Evolutionary conservation across 306 rosid genomes (phyloP).

Genomic region (Fragaria ananassa): DNA sequence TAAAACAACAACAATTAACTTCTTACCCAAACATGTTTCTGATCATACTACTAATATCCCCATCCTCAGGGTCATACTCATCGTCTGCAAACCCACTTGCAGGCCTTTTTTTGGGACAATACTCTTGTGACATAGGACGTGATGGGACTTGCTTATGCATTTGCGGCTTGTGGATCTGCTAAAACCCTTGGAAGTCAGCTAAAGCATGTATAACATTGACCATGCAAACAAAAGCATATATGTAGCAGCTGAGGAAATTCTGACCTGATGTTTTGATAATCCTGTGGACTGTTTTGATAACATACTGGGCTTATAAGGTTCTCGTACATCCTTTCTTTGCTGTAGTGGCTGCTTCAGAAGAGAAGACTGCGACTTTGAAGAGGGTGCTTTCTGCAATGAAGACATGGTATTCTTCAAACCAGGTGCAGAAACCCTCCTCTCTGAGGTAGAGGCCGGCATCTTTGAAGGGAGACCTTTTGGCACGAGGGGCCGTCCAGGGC

Average conservation of each 20-base stretch:
- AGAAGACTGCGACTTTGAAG: slow-evolving; percentile 41
- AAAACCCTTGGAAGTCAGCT: slow-evolving; percentile 14
- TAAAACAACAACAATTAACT: neutral
- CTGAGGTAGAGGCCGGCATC: slow-evolving; percentile 37
- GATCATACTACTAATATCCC: slow-evolving; percentile 45
- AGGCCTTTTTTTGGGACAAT: slow-evolving; percentile 60
- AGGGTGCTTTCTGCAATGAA: slow-evolving; percentile 38
- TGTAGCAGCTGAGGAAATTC: slow-evolving; percentile 7
- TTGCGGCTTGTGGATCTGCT: slow-evolving; percentile 56
- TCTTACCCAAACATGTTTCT: slow-evolving; percentile 64
- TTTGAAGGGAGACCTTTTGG: slow-evolving; percentile 49
- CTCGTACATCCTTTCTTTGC: slow-evolving; percentile 47
- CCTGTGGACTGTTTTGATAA: slow-evolving; percentile 49
- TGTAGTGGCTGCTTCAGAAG: slow-evolving; percentile 41
- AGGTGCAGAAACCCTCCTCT: slow-evolving; percentile 46
- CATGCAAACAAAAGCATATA: neutral
- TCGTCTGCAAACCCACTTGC: slow-evolving; percentile 40
- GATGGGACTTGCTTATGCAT: slow-evolving; percentile 44
- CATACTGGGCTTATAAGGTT: slow-evolving; percentile 47
- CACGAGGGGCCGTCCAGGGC: slow-evolving; percentile 60
- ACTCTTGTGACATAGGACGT: slow-evolving; percentile 33
- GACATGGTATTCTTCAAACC: slow-evolving; percentile 36
- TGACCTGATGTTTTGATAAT: slow-evolving; percentile 63
- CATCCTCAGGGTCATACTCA: slow-evolving; percentile 36
- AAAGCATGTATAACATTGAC: neutral